Evolutionary conservation across 2,329 filamentous ascomycete genomes (phyloP).

Genomic region (Thielaviopsis ethacetica): DNA sequence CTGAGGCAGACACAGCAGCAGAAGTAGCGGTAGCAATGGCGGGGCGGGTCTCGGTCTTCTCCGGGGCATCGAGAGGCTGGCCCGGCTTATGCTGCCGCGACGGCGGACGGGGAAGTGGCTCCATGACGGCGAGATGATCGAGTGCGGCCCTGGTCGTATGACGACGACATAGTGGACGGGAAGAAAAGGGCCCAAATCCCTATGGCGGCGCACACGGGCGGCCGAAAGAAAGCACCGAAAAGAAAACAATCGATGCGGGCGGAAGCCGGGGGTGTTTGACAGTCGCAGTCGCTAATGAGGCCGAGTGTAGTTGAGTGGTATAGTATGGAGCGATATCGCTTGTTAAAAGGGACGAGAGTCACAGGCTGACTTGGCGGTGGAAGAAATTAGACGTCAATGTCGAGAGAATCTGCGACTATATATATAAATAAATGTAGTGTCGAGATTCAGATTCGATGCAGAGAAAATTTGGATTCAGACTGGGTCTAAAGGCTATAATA

Average conservation of each 20-base stretch:
- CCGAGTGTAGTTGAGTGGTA: too few relatives aligned
- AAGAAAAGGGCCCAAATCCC: slow-evolving; percentile 7
- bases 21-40: not conserved
- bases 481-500: not conserved
- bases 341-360: not conserved
- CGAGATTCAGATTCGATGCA: not conserved
- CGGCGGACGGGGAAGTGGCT: slow-evolving; percentile 12
- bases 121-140: slow-evolving; percentile 11
- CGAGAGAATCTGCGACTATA: not conserved
- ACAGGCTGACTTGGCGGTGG: not conserved
- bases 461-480: too few relatives aligned
- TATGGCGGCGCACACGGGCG: slow-evolving; percentile 9
- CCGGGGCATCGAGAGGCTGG: slow-evolving; percentile 10
- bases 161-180: slow-evolving; percentile 12
- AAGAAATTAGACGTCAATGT: not conserved
- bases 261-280: not conserved
- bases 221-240: not conserved
- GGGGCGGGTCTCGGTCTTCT: not conserved
- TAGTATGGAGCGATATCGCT: not conserved
- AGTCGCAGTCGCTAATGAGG: too few relatives aligned
- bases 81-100: slow-evolving; percentile 12
- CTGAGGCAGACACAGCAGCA: not conserved
- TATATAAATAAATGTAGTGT: not conserved
- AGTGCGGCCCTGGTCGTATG: slow-evolving; percentile 12
- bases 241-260: not conserved